These are phyloP conservation scores for Pyrenula massariospora DNA, from an alignment of 495 filamentous ascomycete genomes.

Conservation along the genomic window DNA sequence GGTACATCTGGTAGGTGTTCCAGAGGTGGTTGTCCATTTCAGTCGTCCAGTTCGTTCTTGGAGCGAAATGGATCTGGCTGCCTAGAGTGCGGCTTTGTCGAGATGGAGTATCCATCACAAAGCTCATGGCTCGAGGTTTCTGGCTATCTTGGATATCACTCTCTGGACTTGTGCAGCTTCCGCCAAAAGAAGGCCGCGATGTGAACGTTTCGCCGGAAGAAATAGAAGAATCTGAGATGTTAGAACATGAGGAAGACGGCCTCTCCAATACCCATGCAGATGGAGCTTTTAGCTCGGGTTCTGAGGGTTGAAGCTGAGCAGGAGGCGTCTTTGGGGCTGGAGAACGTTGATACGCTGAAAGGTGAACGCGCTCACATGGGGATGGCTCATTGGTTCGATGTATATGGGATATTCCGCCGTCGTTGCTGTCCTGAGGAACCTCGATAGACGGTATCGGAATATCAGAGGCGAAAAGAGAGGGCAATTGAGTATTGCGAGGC, in stretches of 20 bases:
- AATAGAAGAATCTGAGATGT: slow-evolving; percentile 55
- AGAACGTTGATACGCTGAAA: slow-evolving; percentile 31
- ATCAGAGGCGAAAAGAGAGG: slow-evolving; percentile 17
- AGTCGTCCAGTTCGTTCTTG: slow-evolving; percentile 55
- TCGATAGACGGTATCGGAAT: slow-evolving; percentile 51
- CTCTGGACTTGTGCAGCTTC: slow-evolving; percentile 59
- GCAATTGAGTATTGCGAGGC: slow-evolving; percentile 8
- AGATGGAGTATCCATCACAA: not conserved
- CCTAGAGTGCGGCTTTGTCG: slow-evolving; percentile 10
- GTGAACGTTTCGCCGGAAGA: slow-evolving; percentile 54
- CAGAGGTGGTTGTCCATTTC: slow-evolving; percentile 91
- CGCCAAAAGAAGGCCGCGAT: slow-evolving; percentile 52
- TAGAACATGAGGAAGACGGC: slow-evolving; percentile 48
- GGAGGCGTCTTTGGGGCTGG: slow-evolving; percentile 53
- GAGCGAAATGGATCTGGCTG: not conserved
- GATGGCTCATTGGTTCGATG: slow-evolving; percentile 11
- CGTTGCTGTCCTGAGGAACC: slow-evolving; percentile 21
- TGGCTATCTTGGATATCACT: slow-evolving; percentile 39
- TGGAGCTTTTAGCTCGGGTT: slow-evolving; percentile 17
- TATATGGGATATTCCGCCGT: slow-evolving; percentile 8
- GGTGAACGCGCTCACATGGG: slow-evolving; percentile 34
- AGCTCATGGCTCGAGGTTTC: slow-evolving; percentile 2
- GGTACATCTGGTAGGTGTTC: slow-evolving; percentile 77
- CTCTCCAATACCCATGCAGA: slow-evolving; percentile 21
- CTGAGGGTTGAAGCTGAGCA: slow-evolving; percentile 35